phyloP scores from a whole-genome alignment of 208 protist genomes.

The Naegleria gruberi region DNA sequence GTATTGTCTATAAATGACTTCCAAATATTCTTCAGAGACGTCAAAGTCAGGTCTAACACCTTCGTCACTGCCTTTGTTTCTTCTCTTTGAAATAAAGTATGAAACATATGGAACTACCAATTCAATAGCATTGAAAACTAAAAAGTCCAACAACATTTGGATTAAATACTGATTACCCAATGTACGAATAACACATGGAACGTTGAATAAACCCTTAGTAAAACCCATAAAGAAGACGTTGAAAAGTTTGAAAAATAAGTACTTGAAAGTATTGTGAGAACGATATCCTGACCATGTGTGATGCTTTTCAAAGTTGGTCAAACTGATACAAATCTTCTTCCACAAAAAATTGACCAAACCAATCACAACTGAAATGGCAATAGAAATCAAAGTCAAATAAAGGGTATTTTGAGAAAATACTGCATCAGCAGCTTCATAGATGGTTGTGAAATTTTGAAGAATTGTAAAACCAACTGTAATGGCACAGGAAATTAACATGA shows the following conservation, averaged over 20 bases:
- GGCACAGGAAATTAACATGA: neutral
- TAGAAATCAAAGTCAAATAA: neutral
- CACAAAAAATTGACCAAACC: neutral
- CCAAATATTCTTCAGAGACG: constrained; percentile 16
- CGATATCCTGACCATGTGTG: neutral
- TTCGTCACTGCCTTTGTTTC: constrained; percentile 8
- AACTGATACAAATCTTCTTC: neutral
- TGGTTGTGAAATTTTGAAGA: neutral
- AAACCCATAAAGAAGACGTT: constrained; percentile 6
- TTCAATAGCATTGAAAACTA: neutral
- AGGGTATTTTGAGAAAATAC: neutral
- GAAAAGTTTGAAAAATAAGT: constrained; percentile 8
- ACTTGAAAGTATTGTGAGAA: neutral
- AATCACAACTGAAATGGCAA: neutral
- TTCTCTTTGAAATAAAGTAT: neutral
- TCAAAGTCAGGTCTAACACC: constrained; percentile 25
- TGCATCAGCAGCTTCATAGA: neutral
- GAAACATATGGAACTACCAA: neutral
- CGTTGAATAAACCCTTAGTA: neutral
- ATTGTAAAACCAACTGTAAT: neutral
- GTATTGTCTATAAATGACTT: constrained; percentile 12
- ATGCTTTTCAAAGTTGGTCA: constrained; percentile 21
- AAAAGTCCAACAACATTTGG: constrained; percentile 1
- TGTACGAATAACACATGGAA: neutral
- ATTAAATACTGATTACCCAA: constrained; percentile 18